Base-by-base conservation (phyloP, 1,284 basidiomycete genomes). In the Psilocybe mexicana region DNA sequence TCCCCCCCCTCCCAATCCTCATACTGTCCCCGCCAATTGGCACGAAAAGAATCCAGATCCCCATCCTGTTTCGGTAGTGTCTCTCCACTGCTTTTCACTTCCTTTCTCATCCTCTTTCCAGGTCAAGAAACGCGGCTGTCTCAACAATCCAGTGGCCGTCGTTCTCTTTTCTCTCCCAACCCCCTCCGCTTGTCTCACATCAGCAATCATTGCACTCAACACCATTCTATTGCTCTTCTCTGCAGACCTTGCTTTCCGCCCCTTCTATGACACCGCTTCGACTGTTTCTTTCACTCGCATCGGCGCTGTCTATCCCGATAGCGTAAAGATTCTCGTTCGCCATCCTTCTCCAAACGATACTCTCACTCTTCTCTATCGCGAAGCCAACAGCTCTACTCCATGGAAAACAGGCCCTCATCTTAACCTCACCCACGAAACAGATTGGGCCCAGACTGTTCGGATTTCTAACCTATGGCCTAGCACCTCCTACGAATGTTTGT, bases 401-500 rank as follows among this genome's bases (percentile, higher is more conserved):
- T 88, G 86, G 87, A 77, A 73, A 52, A 75, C 78, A 43, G 87
- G 87, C 2, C 85, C 86, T 3, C 33, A 69, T 28, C 63, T 86
- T 12, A 70, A 70, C 23, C 72, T 87, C 47, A 67, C 69, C 0
- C 69, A 74, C 35, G 77, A 79, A 10, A 69, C 72, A 23, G 90
- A 93, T 68, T 93, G 88, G 88, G 83, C 85, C 2, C 77, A 76
- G 43, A 85, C 85, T 0, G 81, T 80, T 10, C 77, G 73, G 51
- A 65, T 93, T 40, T 65, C 72, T 23, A 80, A 83, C 23, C 78
- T 93, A 2, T 90, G 85, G 85, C 88, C 90, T 0, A 80, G 77
- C 50, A 90, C 87, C 2, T 70, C 75, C 7, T 93, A 93, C 67
- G 87, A 93, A 76, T 92, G 88, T 89, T 59, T 67, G 79, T 73